Evolutionary conservation across 2,329 filamentous ascomycete species (phyloP).

Genomic region (Aspergillus clavatus): DNA sequence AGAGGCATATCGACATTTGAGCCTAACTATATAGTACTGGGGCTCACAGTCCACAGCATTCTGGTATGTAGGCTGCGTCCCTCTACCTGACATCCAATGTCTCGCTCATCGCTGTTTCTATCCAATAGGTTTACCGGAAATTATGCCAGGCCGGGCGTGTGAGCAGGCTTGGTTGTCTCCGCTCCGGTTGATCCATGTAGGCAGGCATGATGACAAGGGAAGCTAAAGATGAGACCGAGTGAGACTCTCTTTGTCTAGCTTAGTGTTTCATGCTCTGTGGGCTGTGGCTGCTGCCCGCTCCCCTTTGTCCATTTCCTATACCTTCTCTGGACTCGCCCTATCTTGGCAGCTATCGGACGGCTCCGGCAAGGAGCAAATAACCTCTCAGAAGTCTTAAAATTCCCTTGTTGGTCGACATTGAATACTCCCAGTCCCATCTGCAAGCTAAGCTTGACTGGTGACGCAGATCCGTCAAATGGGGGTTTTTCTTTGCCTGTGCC

Average conservation of each 20-base stretch:
- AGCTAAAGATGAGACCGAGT: constrained; percentile 10
- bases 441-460: constrained; percentile 23
- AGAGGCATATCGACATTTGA: constrained; percentile 7
- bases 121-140: constrained; percentile 19
- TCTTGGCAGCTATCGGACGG: constrained; percentile 18
- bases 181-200: constrained; percentile 14
- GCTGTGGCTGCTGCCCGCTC: constrained; percentile 1
- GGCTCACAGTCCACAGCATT: background rate
- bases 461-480: constrained; percentile 23
- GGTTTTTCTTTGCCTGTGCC: constrained; percentile 11
- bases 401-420: constrained; percentile 13
- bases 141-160: constrained; percentile 16
- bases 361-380: constrained; percentile 13
- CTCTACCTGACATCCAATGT: constrained; percentile 19
- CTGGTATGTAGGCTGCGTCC: constrained; percentile 10
- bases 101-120: constrained; percentile 16
- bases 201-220: constrained; percentile 12
- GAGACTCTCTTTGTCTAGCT: constrained; percentile 13
- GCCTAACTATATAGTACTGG: background rate
- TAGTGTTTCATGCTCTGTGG: constrained; percentile 17
- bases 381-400: constrained; percentile 1
- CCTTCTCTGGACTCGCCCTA: constrained; percentile 9
- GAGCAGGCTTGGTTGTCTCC: constrained; percentile 16
- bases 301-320: constrained; percentile 4
- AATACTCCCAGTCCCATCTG: constrained; percentile 12